phyloP scores from a whole-genome alignment of 2,329 filamentous ascomycete genomes.

The Lojkania enalia region DNA sequence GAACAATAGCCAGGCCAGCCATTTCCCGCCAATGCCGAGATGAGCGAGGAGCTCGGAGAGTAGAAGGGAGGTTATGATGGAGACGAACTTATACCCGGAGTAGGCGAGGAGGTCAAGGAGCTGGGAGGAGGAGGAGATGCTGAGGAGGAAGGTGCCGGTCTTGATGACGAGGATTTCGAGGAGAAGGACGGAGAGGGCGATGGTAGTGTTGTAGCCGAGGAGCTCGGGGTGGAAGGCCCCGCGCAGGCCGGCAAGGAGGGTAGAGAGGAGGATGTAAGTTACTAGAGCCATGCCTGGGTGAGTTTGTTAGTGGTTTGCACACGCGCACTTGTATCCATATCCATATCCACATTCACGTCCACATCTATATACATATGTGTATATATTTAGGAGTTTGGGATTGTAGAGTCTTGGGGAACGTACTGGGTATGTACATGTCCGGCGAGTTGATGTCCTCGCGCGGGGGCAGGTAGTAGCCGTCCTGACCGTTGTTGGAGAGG shows the following conservation, averaged over 20 bases:
- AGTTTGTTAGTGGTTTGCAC: constrained; percentile 10
- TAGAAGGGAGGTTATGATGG: constrained; percentile 86
- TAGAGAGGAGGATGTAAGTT: constrained; percentile 94
- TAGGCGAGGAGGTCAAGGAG: constrained; percentile 93
- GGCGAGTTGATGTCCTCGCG: constrained; percentile 96
- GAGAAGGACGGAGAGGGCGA: constrained; percentile 78
- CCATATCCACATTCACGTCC: too few relatives aligned
- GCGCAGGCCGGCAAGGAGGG: constrained; percentile 83
- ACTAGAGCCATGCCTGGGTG: constrained; percentile 83
- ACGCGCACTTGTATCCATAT: too few relatives aligned
- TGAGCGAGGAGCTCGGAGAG: constrained; percentile 65
- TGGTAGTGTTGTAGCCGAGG: constrained; percentile 83
- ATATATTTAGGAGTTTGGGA: constrained; percentile 5
- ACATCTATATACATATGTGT: not conserved
- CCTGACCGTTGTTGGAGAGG: constrained; percentile 58
- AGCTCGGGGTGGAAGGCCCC: constrained; percentile 94
- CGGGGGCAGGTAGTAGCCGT: constrained; percentile 81
- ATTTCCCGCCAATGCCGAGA: constrained; percentile 80
- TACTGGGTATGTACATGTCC: constrained; percentile 92
- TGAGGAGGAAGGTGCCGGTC: constrained; percentile 88
- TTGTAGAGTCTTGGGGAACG: not conserved
- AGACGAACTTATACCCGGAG: constrained; percentile 98
- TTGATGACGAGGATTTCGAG: constrained; percentile 91
- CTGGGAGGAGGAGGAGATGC: constrained; percentile 91
- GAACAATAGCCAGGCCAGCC: constrained; percentile 87